Conservation (phyloP, 2,329 filamentous ascomycete genomes). For the Myriosclerotinia curreyana region DNA sequence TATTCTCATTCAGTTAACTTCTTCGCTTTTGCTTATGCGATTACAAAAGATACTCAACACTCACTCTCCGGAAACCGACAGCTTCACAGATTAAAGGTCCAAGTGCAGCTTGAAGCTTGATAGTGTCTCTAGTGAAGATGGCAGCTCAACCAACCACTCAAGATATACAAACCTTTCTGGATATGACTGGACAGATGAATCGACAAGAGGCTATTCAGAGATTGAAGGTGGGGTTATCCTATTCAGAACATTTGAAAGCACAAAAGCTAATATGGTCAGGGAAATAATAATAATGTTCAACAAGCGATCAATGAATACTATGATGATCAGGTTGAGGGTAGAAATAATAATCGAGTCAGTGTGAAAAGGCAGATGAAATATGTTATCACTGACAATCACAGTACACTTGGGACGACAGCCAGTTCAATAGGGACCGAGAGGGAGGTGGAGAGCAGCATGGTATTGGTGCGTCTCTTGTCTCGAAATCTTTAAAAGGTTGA, state of each 20-base stretch:
- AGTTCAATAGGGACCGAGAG: slow-evolving; percentile 53
- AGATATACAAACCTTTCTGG: slow-evolving; percentile 19
- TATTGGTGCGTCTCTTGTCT: slow-evolving; percentile 43
- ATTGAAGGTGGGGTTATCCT: slow-evolving; percentile 11
- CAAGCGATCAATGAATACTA: slow-evolving; percentile 53
- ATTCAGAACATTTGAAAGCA: background rate
- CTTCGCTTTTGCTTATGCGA: slow-evolving; percentile 12
- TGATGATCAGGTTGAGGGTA: slow-evolving; percentile 43
- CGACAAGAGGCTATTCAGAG: slow-evolving; percentile 19
- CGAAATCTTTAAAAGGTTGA: no score
- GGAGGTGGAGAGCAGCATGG: slow-evolving; percentile 44
- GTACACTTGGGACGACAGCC: slow-evolving; percentile 56
- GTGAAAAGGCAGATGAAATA: background rate
- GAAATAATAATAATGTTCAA: slow-evolving; percentile 48
- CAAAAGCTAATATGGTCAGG: slow-evolving; percentile 37
- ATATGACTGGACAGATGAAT: slow-evolving; percentile 18
- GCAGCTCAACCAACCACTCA: slow-evolving; percentile 19
- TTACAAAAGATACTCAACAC: background rate
- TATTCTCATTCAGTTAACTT: background rate
- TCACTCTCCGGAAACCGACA: background rate
- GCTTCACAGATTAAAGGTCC: slow-evolving; percentile 7
- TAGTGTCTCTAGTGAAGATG: background rate
- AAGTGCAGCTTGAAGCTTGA: background rate
- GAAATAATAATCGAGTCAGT: slow-evolving; percentile 41
- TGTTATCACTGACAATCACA: slow-evolving; percentile 22